Base-by-base conservation (phyloP, 1,284 basidiomycete species). In the Erythrobasidium hasegawianum region DNA sequence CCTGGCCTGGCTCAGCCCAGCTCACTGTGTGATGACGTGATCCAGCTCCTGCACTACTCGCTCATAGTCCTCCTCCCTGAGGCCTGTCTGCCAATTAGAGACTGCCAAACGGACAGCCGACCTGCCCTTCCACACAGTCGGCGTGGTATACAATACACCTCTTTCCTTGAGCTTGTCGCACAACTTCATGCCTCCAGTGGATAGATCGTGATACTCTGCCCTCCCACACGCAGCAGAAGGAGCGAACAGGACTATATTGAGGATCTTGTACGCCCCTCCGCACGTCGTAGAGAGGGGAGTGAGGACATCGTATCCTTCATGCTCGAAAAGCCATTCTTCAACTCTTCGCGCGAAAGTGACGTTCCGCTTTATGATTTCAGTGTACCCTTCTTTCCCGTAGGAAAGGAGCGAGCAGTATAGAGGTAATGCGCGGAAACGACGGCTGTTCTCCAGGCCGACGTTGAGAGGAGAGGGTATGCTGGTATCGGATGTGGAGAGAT, bases 201-300 rank as follows among this genome's bases (percentile, higher is more conserved):
- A 45, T 1, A 52, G 58, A 1, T 50, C 27, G 50, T 72, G 68
- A 10, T 72, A 71, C 13, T 71, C 70, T 16, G 62, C 49, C 24
- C 75, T 77, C 1, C 68, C 69, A 5, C 75, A 74, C 1, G 33
- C 26, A 1, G 38, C 14, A 2, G 75, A 70, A 0, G 76, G 77
- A 0, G 78, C 72, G 72, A 83, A 82, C 4, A 82, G 76, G 22
- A 82, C 78, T 40, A 82, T 76, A 71, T 81, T 82, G 50, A 81
- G 73, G 11, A 80, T 71, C 13, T 73, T 76, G 11, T 66, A 68
- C 2, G 40, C 24, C 61, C n/a, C 56, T 53, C 20, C 20, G 38
- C n/a, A 2, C 38, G 11, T 13, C 40, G 29, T 1, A 22, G 39
- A n/a, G 68, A 40, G 4, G 58, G 71, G 59, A 55, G 61, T 45